Base-by-base conservation (phyloP, 768 basidiomycete species). In the Suillus lakei region DNA sequence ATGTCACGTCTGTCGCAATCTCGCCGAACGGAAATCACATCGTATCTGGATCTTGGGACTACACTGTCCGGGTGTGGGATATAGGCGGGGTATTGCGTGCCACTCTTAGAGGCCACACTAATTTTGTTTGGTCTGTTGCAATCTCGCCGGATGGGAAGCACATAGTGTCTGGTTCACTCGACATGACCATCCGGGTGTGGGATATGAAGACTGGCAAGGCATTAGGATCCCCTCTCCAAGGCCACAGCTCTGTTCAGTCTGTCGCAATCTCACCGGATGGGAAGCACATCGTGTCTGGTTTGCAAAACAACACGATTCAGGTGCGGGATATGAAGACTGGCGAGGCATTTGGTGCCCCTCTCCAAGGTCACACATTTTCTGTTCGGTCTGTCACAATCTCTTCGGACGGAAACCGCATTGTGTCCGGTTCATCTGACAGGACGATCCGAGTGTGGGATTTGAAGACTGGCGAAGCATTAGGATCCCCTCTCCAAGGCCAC, bases 41-140 rank as follows among this genome's bases (percentile, higher is more conserved):
- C 23, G 56, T 60, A 7, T 63, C 62, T 28, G 56, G 62, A 18
- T 56, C 41, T 7, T 0, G 1, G 0, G 55, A 56, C 23, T 26
- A 8, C 0, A 56, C 55, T 4, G 23, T 32, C 16, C 23, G 8
- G 60, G 60, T 69, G 68, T 77, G 7, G 71, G 50, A n/a, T n/a
- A n/a, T n/a, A n/a, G n/a, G n/a, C n/a, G n/a, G n/a, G n/a, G n/a
- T n/a, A n/a, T n/a, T n/a, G n/a, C n/a, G n/a, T n/a, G n/a, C n/a
- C n/a, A n/a, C n/a, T n/a, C n/a, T n/a, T n/a, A n/a, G n/a, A n/a
- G n/a, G n/a, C n/a, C n/a, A n/a, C n/a, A n/a, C n/a, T n/a, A n/a
- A n/a, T n/a, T n/a, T n/a, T n/a, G n/a, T n/a, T n/a, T n/a, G n/a
- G n/a, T n/a, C n/a, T n/a, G n/a, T n/a, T n/a, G n/a, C n/a, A n/a